Percentiles rank a stretch among this genome's conserved stretches.
Evolutionary conservation across 768 basidiomycete genomes (phyloP).

Genomic region (Sporobolomyces pararoseus): DNA sequence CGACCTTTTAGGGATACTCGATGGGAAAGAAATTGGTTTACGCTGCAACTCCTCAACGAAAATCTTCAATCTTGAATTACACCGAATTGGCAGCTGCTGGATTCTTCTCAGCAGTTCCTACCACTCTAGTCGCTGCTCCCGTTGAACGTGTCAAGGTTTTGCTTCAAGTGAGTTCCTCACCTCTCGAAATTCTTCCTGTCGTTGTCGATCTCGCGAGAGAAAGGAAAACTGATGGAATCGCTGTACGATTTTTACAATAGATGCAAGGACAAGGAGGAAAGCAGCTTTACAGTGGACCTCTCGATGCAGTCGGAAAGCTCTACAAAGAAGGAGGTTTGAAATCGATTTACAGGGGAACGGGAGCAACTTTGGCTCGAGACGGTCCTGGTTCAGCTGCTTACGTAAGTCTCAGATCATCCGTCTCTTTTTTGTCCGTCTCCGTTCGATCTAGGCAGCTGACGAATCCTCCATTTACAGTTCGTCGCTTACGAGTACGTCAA

Average conservation of each 20-base stretch:
- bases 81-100: conserved; percentile 85
- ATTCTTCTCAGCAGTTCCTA: conserved; percentile 87
- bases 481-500: conserved; percentile 95
- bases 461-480: conserved; percentile 52
- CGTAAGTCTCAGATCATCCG: conserved; percentile 52
- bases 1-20: conserved; percentile 71
- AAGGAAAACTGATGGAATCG: too few relatives aligned
- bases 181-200: not conserved
- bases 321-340: conserved; percentile 89
- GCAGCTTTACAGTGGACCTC: conserved; percentile 77
- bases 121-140: conserved; percentile 87
- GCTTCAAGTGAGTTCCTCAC: conserved; percentile 62
- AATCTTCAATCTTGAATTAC: conserved; percentile 61
- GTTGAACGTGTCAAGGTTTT: conserved; percentile 96
- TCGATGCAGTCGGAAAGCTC: conserved; percentile 82
- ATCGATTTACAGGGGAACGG: conserved; percentile 87
- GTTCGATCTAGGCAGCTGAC: conserved; percentile 58
- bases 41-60: conserved; percentile 71
- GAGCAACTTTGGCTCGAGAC: conserved; percentile 89
- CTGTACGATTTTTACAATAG: conserved; percentile 50
- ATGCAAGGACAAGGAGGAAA: conserved; percentile 82
- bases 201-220: too few relatives aligned
- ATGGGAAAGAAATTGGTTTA: conserved; percentile 81
- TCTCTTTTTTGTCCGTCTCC: not conserved
- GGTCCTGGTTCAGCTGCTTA: conserved; percentile 95